phyloP scores from a whole-genome alignment of 345 rosid species.

The Psidium friedrichsthalianum region DNA sequence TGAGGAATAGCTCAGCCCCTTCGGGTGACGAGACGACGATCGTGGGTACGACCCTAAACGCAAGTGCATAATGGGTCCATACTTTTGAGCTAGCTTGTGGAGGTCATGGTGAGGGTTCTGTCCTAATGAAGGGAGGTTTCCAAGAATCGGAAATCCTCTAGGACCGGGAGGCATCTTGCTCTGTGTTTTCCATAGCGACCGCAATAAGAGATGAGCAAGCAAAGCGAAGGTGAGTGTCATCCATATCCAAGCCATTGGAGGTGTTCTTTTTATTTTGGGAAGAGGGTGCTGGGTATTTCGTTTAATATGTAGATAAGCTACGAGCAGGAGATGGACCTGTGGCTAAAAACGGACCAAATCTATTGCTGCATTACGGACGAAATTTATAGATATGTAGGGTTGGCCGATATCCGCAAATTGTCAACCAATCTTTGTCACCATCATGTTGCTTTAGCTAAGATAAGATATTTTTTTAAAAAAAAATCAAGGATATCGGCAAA shows the following conservation, averaged over 20 bases:
- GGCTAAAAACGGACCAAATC: not conserved
- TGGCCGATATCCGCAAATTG: not conserved
- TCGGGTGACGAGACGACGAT: conserved; percentile 25
- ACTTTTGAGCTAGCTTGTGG: conserved; percentile 14
- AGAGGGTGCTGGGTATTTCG: not conserved
- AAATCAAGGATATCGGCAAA: too few species aligned
- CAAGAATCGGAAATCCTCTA: conserved; percentile 17
- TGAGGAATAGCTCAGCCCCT: conserved; percentile 27
- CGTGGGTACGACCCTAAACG: conserved; percentile 16
- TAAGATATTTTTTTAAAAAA: too few species aligned
- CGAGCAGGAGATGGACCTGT: not conserved
- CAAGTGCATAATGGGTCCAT: conserved; percentile 32
- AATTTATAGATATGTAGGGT: not conserved
- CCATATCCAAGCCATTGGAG: too few species aligned
- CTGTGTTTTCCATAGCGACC: too few species aligned
- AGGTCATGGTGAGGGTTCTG: conserved; percentile 19
- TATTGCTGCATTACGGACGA: too few species aligned
- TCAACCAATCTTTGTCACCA: not conserved
- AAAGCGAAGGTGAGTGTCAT: too few species aligned
- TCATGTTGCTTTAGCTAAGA: not conserved
- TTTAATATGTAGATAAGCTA: not conserved
- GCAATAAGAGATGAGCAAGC: too few species aligned
- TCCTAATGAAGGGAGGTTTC: conserved; percentile 23
- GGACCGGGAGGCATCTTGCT: conserved; percentile 26
- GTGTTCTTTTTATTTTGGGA: not conserved